Evolutionary conservation across 371 early-diverging fungal species (phyloP), one percentile per base, ranked within the genome.

Genomic region (Choanephora cucurbitarum): DNA sequence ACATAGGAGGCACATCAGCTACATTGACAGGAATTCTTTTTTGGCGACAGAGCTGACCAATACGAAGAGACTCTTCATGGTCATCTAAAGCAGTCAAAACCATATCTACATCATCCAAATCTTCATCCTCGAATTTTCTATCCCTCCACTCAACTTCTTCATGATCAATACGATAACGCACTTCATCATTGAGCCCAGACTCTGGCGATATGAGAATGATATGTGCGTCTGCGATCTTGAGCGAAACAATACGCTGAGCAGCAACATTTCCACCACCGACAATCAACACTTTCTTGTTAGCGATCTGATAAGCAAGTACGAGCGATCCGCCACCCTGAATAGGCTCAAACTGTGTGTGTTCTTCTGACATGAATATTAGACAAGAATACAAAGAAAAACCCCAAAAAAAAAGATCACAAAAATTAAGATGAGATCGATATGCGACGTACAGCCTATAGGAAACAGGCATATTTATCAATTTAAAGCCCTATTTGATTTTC

Each of bases 1-100:
- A 96, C 66, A 91, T 74, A 15, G 88, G 85, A 14, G 93, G 91
- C 18, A 93, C 89, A 60, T 96, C 96, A 0, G 95, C 95, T 17
- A 92, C 93, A 60, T 96, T 96, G 44, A 95, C 93, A 8, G 94
- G 94, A 42, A 94, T 92, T 28, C 86, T 77, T 33, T 69, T 79
- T 22, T 65, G 66, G 31, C 87, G 77, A 61, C 91, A 87, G 18
- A 85, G 65, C 13, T 76, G 58, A 31, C 89, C 92, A 44, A 95
- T 91, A 15, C 83, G 79, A 2, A 77, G 43, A 4, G 90, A 88
- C 64, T 86, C 88, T 2, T 80, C 81, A 43, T 80, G 86, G 62
- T 91, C 90, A 60, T 92, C 89, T 18, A 91, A 77, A 8, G 93
- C 92, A 1, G 91, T 84, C 54, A 94, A 73, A 17, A 93, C 93